Evolutionary conservation across 306 rosid genomes (phyloP), one percentile per base, ranked within the genome.

Genomic region (Pterocarpus santalinus): DNA sequence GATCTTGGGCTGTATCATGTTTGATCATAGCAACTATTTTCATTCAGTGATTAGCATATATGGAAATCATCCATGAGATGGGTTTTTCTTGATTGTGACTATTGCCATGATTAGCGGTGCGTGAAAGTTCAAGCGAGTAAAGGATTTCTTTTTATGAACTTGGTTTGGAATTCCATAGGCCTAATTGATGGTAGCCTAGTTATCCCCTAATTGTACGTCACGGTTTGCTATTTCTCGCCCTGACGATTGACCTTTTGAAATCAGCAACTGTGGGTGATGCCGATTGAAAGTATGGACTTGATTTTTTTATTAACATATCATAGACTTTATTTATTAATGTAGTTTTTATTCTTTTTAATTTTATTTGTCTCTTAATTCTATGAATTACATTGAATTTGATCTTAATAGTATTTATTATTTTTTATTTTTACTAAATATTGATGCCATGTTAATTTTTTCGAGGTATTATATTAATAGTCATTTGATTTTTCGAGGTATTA

Each of bases 1-100:
- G 39, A 53, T 80, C 57, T 72, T 17, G 46, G 71, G 75, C 78
- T 66, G 79, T 76, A 53, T 71, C 78, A 65, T 77, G 56, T 61
- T 52, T 64, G 63, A 66, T 49, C 49, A 52, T 28, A 60, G 61
- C 12, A 13, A 9, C 79, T n/a, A 3, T 64, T 75, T 65, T 65
- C 58, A 65, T 57, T 65, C 71, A 35, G 41, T 62, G 73, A 65
- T 36, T 9, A 4, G 30, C 44, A 13, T 47, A 16, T 64, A 76
- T 72, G 55, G 72, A 72, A 62, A 64, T 80, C 44, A 81, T 83
- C 46, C 38, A 4, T 60, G 75, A 5, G 3, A 79, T 68, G 75
- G 44, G 53, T 47, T 69, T 75, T 67, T 72, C 75, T 63, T 72
- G 67, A 73, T 46, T 73, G 32, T 39, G 33, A 56, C 7, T 13